phyloP scores from a whole-genome alignment of 2,329 filamentous ascomycete genomes.

The Trichoderma atroviride region DNA sequence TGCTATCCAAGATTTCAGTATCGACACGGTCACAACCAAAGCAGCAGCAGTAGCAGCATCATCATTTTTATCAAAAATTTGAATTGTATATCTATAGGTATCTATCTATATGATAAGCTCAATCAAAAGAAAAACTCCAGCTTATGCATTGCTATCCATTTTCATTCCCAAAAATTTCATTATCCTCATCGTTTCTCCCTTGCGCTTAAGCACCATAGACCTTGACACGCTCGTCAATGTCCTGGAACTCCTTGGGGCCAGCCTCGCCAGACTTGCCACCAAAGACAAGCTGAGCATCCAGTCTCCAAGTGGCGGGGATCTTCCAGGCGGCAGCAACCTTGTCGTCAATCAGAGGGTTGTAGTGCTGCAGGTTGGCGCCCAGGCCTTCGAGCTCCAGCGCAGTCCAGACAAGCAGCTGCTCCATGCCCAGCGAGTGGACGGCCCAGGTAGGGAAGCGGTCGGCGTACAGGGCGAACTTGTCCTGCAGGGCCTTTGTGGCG shows the following conservation, averaged over 20 bases:
- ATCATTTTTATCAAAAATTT: background rate
- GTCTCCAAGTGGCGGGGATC: constrained; percentile 71
- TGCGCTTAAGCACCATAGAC: constrained; percentile 56
- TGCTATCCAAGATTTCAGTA: background rate
- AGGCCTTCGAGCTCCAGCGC: constrained; percentile 82
- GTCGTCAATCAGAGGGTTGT: constrained; percentile 82
- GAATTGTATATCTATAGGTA: constrained; percentile 3
- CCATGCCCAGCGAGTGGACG: constrained; percentile 76
- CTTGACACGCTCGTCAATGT: constrained; percentile 69
- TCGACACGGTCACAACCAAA: background rate
- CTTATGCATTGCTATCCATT: constrained; percentile 13
- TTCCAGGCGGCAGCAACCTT: constrained; percentile 71
- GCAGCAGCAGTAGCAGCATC: background rate
- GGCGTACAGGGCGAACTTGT: constrained; percentile 71
- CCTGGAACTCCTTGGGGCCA: constrained; percentile 65
- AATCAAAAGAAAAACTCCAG: constrained; percentile 10
- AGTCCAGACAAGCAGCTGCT: constrained; percentile 77
- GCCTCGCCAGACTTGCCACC: constrained; percentile 62
- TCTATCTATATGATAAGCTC: constrained; percentile 15
- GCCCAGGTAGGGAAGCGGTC: constrained; percentile 80
- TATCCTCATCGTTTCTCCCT: background rate
- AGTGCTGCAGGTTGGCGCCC: constrained; percentile 89
- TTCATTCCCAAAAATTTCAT: background rate
- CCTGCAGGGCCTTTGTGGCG: constrained; percentile 66
- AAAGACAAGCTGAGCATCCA: constrained; percentile 85